A percentile compares a stretch with the other conserved stretches of the same genome.
Conservation (phyloP, 352 stramenopile genomes). For the Pythium brachiatum region DNA sequence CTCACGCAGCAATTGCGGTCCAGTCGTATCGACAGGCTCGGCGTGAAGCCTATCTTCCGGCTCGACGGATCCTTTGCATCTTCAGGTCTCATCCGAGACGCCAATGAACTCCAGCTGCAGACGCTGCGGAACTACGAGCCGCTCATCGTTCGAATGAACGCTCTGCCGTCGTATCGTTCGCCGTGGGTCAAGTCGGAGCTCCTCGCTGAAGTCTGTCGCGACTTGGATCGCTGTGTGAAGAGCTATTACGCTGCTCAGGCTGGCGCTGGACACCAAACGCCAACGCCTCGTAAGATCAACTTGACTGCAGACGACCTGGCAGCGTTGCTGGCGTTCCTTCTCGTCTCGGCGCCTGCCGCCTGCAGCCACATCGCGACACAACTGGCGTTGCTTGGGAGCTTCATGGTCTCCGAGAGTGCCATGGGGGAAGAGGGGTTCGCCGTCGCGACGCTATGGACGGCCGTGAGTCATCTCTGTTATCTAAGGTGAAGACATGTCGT, state of each 20-base stretch:
- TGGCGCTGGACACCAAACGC: not conserved
- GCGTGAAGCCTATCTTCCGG: slow-evolving; percentile 43
- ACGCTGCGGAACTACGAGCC: slow-evolving; percentile 37
- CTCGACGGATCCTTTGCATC: slow-evolving; percentile 45
- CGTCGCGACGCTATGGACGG: slow-evolving; percentile 43
- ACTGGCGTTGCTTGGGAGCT: slow-evolving; percentile 56
- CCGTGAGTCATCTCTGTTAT: slow-evolving; percentile 42
- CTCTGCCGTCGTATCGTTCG: slow-evolving; percentile 44
- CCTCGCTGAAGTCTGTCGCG: slow-evolving; percentile 42
- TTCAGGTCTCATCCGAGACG: not conserved
- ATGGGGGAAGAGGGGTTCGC: slow-evolving; percentile 50
- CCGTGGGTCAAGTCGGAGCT: slow-evolving; percentile 51
- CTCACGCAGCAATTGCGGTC: slow-evolving; percentile 29
- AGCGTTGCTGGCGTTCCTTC: slow-evolving; percentile 50
- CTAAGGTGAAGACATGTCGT: slow-evolving; percentile 11
- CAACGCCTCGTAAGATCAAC: slow-evolving; percentile 28
- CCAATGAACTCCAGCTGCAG: slow-evolving; percentile 30
- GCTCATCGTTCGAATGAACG: slow-evolving; percentile 45
- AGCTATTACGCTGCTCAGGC: slow-evolving; percentile 33
- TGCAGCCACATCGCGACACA: slow-evolving; percentile 56
- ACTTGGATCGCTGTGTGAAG: slow-evolving; percentile 46
- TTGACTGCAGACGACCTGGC: slow-evolving; percentile 50
- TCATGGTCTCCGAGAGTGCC: slow-evolving; percentile 32
- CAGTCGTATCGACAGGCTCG: slow-evolving; percentile 35
- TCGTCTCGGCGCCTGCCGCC: slow-evolving; percentile 41